phyloP scores from a whole-genome alignment of 176 grass and related monocot species.

The Hyparrhenia diplandra region DNA sequence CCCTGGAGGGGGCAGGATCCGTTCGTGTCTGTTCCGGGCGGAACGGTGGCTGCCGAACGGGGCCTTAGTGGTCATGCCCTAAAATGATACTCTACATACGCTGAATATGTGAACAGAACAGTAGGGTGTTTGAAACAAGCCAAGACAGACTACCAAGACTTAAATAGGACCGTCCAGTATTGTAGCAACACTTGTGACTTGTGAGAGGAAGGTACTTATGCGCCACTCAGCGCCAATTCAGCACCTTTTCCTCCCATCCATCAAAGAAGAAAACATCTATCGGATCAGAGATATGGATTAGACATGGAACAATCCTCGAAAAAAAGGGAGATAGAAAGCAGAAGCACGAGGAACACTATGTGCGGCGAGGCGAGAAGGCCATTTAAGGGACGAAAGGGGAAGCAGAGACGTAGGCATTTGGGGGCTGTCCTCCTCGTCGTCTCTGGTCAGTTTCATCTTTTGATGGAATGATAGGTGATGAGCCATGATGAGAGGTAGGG shows the following conservation, averaged over 20 bases:
- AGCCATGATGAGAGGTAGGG: conserved; percentile 14
- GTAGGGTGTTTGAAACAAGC: too few relatives aligned
- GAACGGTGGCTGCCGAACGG: too few relatives aligned
- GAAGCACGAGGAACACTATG: conserved; percentile 8
- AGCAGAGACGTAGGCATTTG: not conserved
- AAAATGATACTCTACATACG: too few relatives aligned
- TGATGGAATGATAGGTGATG: not conserved
- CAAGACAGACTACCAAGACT: too few relatives aligned
- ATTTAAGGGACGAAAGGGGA: conserved; percentile 38
- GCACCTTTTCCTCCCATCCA: not conserved
- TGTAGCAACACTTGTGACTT: too few relatives aligned
- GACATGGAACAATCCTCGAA: conserved; percentile 20
- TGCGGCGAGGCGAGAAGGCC: not conserved
- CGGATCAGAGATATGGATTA: not conserved
- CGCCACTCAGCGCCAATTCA: not conserved
- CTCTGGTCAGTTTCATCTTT: not conserved
- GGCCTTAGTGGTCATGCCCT: too few relatives aligned
- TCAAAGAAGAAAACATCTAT: not conserved
- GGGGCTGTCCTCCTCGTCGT: not conserved
- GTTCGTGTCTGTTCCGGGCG: too few relatives aligned
- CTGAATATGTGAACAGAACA: too few relatives aligned
- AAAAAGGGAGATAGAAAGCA: conserved; percentile 17
- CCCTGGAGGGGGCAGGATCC: too few relatives aligned
- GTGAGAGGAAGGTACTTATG: too few relatives aligned
- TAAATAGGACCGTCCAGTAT: too few relatives aligned